Evolutionary conservation across 75 land plant genomes (phyloP), one percentile per base, ranked within the genome.

Genomic region (Picea sitchensis): DNA sequence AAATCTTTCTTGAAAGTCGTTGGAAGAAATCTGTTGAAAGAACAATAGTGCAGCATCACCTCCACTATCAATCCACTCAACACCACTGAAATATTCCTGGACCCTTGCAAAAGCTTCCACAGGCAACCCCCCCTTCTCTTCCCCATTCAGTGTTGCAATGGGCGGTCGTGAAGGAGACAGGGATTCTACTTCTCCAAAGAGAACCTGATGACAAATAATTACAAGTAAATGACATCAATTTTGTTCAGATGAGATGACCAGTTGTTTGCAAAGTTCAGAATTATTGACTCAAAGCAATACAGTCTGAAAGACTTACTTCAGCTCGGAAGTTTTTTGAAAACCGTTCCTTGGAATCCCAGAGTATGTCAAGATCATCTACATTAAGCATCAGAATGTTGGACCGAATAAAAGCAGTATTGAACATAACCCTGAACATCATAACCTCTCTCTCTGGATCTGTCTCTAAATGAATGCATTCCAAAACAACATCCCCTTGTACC

Each of bases 351-450:
- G 98, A 88, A 81, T 92, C 95, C 99, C 99, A 98, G 41, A 98
- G 89, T 71, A 93, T 98, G 75, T 98, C 99, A 82, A 98, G 77
- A 78, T 95, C 92, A 38, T 98, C 98, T 73, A 82, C 41, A 74
- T 84, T 94, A 51, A 98, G 87, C 83, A 98, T 95, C 84, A 98
- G 76, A 54, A 98, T 98, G 80, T 98, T 98, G 76, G 99, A 98
- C 34, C 99, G 83, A 61, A 98, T 95, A 72, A 98, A 98, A 73
- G 99, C 98, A 23, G 99, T 98, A 80, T 98, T 98, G 78, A 98
- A 98, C 96, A 95, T 92, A 69, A 93, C 82, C 30, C 99, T 91
- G 74, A 98, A 98, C 99, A 98, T 98, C 99, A 98, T 98, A 61
- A 89, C 89, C 82, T 98, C 99, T 86, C 96, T 86, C 58, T 93